These are phyloP conservation scores for Oehlia diaphana DNA, from an alignment of 192 early-diverging fungal genomes.

Conservation along the genomic window DNA sequence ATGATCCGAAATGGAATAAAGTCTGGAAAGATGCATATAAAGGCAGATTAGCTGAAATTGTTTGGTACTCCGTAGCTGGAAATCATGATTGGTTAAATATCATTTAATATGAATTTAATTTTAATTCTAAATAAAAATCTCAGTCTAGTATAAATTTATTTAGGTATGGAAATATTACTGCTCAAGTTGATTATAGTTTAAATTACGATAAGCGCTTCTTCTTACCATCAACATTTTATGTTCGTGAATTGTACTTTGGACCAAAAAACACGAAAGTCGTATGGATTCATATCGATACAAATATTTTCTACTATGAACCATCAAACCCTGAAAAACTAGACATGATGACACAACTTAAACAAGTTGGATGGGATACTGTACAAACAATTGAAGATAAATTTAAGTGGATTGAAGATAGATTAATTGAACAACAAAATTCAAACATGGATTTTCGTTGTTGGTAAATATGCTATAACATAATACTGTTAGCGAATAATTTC, in stretches of 20 bases:
- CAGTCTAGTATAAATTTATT: neutral
- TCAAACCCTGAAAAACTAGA: neutral
- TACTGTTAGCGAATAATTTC: too few relatives aligned
- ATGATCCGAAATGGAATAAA: conserved; percentile 21
- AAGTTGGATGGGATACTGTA: neutral
- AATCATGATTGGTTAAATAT: conserved; percentile 26
- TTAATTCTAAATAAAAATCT: too few relatives aligned
- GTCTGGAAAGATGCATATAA: conserved; percentile 13
- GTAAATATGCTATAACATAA: neutral
- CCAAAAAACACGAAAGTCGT: neutral
- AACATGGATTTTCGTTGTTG: conserved; percentile 29
- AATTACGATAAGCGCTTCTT: neutral
- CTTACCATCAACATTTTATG: conserved; percentile 1
- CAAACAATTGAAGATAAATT: neutral
- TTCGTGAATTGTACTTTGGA: conserved; percentile 6
- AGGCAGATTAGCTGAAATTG: neutral
- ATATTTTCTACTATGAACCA: neutral
- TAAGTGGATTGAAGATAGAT: conserved; percentile 27
- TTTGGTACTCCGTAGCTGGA: conserved; percentile 22
- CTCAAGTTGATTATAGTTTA: conserved; percentile 13
- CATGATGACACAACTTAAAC: neutral
- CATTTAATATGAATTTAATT: too few relatives aligned
- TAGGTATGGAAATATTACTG: conserved; percentile 12
- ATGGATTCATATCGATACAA: conserved; percentile 25
- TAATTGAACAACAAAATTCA: neutral